Evolutionary conservation across 2,329 filamentous ascomycete genomes (phyloP).

Genomic region (Neonectria faginata): DNA sequence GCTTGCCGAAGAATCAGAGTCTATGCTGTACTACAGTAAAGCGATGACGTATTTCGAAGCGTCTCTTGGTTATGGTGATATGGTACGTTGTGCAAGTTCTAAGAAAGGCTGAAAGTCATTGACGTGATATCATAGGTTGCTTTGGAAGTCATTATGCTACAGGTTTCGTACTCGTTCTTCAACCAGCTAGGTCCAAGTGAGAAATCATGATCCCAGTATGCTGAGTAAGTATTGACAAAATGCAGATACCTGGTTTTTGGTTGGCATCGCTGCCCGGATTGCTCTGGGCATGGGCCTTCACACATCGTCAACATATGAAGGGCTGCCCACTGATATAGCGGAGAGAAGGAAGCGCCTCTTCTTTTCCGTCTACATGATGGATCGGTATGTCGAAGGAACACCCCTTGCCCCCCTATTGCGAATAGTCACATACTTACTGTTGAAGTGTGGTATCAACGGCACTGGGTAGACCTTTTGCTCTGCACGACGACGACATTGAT

Average conservation of each 20-base stretch:
- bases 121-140: constrained; percentile 47
- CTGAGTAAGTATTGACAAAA: background rate
- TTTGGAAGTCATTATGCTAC: constrained; percentile 57
- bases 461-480: constrained; percentile 58
- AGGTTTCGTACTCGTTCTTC: constrained; percentile 62
- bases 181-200: constrained; percentile 59
- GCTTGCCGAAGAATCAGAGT: constrained; percentile 57
- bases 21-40: constrained; percentile 57
- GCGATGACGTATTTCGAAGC: constrained; percentile 56
- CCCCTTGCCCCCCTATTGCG: background rate
- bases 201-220: background rate
- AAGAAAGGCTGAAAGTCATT: background rate
- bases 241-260: constrained; percentile 59
- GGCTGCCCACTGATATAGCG: constrained; percentile 47
- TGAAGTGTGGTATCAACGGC: constrained; percentile 57
- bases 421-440: background rate
- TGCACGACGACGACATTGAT: constrained; percentile 60
- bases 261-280: constrained; percentile 57
- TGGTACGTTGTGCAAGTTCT: constrained; percentile 46
- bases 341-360: constrained; percentile 58
- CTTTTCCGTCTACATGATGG: constrained; percentile 63
- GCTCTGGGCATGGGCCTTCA: constrained; percentile 59
- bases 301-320: constrained; percentile 50
- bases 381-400: constrained; percentile 47
- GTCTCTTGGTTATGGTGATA: constrained; percentile 52